Evolutionary conservation across 805 yeast genomes (phyloP).

Genomic region (Ogataea naganishii): DNA sequence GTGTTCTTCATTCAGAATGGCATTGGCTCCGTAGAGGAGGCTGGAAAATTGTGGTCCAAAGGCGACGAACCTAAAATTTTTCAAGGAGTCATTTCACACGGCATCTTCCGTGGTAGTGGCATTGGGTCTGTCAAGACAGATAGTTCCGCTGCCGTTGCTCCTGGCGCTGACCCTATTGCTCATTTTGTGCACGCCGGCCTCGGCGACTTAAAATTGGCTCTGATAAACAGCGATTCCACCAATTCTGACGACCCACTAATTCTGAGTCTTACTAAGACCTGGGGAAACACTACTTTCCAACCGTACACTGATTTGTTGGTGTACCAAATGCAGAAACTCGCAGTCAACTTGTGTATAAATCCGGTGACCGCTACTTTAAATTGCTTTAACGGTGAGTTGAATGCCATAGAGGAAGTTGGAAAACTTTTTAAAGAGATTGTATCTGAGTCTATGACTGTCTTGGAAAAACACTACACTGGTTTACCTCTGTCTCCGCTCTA

Average conservation of each 20-base stretch:
- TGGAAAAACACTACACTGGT: conserved; percentile 23
- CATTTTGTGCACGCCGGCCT: conserved; percentile 59
- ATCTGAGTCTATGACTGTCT: conserved; percentile 34
- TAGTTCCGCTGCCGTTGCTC: too few species aligned
- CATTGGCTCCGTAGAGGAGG: conserved; percentile 56
- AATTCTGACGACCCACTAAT: conserved; percentile 1
- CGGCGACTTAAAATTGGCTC: conserved; percentile 55
- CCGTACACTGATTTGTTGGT: conserved; percentile 39
- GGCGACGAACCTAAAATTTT: conserved; percentile 45
- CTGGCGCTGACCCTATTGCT: conserved; percentile 9
- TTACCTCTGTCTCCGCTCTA: conserved; percentile 25
- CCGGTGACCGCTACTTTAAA: conserved; percentile 73
- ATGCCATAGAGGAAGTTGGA: conserved; percentile 26
- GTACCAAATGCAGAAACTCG: conserved; percentile 62
- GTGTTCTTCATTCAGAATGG: conserved; percentile 79
- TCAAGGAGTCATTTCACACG: conserved; percentile 81
- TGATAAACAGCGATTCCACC: conserved; percentile 33
- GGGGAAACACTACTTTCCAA: conserved; percentile 18
- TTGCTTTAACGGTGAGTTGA: conserved; percentile 69
- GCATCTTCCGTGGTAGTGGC: conserved; percentile 48
- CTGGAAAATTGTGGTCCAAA: conserved; percentile 49
- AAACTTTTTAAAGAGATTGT: conserved; percentile 33
- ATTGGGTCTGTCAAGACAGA: too few species aligned
- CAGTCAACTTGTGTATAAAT: conserved; percentile 77
- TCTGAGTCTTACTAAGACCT: conserved; percentile 6